Evolutionary conservation across 306 rosid genomes (phyloP), one percentile per base, ranked within the genome.

Genomic region (Gillenia trifoliata): DNA sequence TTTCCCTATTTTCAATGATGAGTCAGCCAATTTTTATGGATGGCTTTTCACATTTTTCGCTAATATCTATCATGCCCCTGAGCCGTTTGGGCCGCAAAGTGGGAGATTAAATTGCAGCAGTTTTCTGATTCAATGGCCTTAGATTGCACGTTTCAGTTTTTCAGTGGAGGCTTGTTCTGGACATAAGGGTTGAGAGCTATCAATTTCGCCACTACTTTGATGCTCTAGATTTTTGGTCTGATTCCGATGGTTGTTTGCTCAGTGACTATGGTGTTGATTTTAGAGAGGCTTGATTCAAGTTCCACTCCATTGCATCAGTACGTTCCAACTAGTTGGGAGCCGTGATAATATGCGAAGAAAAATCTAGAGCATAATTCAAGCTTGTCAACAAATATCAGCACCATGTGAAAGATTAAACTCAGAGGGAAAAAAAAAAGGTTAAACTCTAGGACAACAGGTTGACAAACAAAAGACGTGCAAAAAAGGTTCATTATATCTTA

Each of bases 111-210:
- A n/a, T n/a, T n/a, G n/a, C n/a, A n/a, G n/a, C n/a, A n/a, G n/a
- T n/a, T n/a, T n/a, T n/a, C n/a, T n/a, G n/a, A n/a, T n/a, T n/a
- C n/a, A n/a, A n/a, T n/a, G n/a, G n/a, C n/a, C n/a, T n/a, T n/a
- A n/a, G n/a, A n/a, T n/a, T n/a, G n/a, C n/a, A n/a, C n/a, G n/a
- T n/a, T n/a, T n/a, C n/a, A n/a, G n/a, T n/a, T n/a, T n/a, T n/a
- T n/a, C n/a, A 59, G 25, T 13, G 74, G 74, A 3, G 31, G 74
- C 47, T 13, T 52, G 4, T 70, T 52, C 57, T 70, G 74, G 74
- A 50, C 64, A 4, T 52, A 50, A 47, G 74, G 74, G 12, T 52
- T 70, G 30, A 70, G 74, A 33, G 74, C 74, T 20, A 70, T 70
- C 74, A 50, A 52, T 17, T 31, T 52, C 11, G 74, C 75, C n/a